Conservation (phyloP, 1,284 basidiomycete species). For the Filobasidium uniguttulatum region DNA sequence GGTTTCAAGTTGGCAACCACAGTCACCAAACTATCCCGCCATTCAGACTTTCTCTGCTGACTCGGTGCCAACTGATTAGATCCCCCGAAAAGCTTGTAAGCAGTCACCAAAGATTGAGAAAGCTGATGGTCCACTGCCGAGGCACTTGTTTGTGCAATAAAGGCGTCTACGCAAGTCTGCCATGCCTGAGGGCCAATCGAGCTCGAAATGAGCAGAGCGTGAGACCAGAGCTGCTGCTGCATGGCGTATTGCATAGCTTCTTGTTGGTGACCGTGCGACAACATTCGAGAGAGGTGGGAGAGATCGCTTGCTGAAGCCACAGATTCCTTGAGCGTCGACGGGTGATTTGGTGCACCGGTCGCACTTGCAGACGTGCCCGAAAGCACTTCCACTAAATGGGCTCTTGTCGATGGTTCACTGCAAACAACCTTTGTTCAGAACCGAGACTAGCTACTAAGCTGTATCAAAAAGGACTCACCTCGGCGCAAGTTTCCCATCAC, state of each 20-base stretch:
- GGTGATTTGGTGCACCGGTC: not conserved
- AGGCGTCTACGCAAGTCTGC: conserved; percentile 79
- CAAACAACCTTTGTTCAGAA: too few species aligned
- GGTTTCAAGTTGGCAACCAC: conserved; percentile 59
- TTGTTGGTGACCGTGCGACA: conserved; percentile 68
- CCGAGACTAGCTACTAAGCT: not conserved
- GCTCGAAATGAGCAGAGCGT: conserved; percentile 89
- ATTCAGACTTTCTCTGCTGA: conserved; percentile 49
- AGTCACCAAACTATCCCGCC: conserved; percentile 77
- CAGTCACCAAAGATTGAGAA: conserved; percentile 53
- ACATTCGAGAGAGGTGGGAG: conserved; percentile 52
- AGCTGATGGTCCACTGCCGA: conserved; percentile 14
- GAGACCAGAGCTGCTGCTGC: conserved; percentile 81
- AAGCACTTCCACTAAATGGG: not conserved
- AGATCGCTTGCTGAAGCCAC: conserved; percentile 1
- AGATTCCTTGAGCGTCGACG: not conserved
- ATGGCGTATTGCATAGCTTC: conserved; percentile 80
- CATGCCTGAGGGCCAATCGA: conserved; percentile 85
- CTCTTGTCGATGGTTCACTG: not conserved
- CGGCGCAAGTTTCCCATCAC: conserved; percentile 71
- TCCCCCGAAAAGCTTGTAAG: conserved; percentile 77
- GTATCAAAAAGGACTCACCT: conserved; percentile 43
- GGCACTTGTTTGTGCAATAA: conserved; percentile 44
- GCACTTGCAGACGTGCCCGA: conserved; percentile 4
- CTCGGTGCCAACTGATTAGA: conserved; percentile 31